Percentiles rank a stretch among this genome's conserved stretches.
Evolutionary conservation across 257 asterid genomes (phyloP).

Genomic region (Solanum virginianum): DNA sequence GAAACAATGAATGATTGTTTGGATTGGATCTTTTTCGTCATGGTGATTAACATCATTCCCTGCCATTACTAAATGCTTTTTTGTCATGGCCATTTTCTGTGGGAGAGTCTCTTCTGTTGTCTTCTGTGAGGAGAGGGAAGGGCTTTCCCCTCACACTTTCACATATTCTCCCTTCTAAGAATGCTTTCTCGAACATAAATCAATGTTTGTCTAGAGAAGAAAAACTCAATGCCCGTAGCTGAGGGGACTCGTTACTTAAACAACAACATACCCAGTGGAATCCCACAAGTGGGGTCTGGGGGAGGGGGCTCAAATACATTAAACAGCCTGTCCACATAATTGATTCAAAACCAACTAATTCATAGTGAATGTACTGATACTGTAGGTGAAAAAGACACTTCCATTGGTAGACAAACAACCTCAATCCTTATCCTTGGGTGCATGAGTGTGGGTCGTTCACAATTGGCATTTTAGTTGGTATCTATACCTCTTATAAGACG

Average conservation of each 20-base stretch:
- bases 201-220: no score
- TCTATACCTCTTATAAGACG: background rate
- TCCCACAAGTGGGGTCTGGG: no score
- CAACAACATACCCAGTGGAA: no score
- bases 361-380: background rate
- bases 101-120: background rate
- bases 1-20: background rate
- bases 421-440: background rate
- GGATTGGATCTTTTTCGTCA: background rate
- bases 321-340: background rate
- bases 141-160: background rate
- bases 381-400: background rate
- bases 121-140: background rate
- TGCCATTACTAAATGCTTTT: no score
- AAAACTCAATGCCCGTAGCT: background rate
- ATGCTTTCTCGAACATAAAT: background rate
- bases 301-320: background rate
- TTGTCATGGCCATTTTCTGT: no score
- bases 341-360: background rate
- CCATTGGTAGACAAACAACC: background rate
- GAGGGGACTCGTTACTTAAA: background rate
- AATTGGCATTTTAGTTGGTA: background rate
- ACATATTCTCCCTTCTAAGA: background rate
- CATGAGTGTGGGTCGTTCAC: background rate
- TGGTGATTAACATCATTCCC: no score